Base-by-base conservation (phyloP, 1,139 yeast species). In the Sugiyamaella novakii region DNA sequence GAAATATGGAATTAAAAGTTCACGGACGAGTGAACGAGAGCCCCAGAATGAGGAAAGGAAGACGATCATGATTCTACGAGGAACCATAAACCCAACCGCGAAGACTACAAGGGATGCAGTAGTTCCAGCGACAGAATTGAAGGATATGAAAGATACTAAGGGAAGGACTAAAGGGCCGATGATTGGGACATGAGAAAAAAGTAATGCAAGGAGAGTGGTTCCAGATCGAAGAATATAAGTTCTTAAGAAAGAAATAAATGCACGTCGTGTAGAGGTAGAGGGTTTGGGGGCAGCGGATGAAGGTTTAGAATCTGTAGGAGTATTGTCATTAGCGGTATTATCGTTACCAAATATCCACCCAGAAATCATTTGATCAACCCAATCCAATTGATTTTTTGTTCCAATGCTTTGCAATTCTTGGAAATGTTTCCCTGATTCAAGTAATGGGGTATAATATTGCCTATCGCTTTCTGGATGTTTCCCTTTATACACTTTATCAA, bases 1-100 rank as follows among this genome's bases (percentile, higher is more conserved):
- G 62, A 81, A 78, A 60, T 78, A 81, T 2, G 84, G 84, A 8
- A 66, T 64, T 33, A 81, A 67, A 35, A 81, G 68, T 48, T 78
- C 81, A 30, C 71, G 66, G 38, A 73, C 68, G 49, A 80, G 65
- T 40, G 73, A 66, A 11, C 75, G 60, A 6, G 77, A 66, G 2
- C 81, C 80, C 70, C 77, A 74, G 56, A 72, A 76, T 1, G 75
- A 66, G 7, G 76, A 66, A 35, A 79, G 59, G 25, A 77, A 64
- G 5, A 68, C 53, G 19, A 75, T 62, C 30, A 73, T 63, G 52
- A 68, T 65, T 27, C 64, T 56, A 29, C 68, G 63, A 1, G 79
- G 77, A 6, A 67, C 53, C 24, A 69, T 46, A 18, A 72, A 52
- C 14, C 76, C 70, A 2, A 66, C 51, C 2, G 68, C 63, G 43